Evolutionary conservation across 495 filamentous ascomycete genomes (phyloP), one percentile per base, ranked within the genome.

Genomic region (Hypoxylon subgilvum): DNA sequence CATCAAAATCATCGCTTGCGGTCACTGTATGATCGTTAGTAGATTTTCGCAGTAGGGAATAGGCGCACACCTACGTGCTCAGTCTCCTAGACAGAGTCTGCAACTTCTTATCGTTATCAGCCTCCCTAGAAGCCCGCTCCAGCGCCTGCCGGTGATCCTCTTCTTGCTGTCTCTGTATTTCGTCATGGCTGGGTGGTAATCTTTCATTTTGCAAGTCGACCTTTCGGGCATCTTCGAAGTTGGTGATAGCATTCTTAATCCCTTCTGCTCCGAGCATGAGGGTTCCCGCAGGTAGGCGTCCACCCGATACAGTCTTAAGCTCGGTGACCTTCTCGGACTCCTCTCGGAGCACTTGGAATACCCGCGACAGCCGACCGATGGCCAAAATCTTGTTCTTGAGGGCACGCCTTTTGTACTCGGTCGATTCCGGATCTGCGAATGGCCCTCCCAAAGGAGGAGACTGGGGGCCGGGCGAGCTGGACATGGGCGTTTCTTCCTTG

Each of bases 351-450:
- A 98, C 94, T 71, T 98, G 92, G 88, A 98, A 98, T 52, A 98
- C 95, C 68, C 94, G 90, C 31, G 95, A 97, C 30, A 98, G 79
- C 57, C 94, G 90, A 18, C 94, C 94, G 72, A 98, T 98, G 49
- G 94, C 94, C 53, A 98, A 81, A 68, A 98, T 97, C 79, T 98
- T 98, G 84, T 98, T 97, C 80, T 97, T 97, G 80, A 98, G 96
- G 1, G 92, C 92, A 7, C 92, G 86, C 57, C 92, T 81, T 80
- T 96, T 97, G 80, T 86, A 90, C 66, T 97, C 94, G 61, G 84
- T 89, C 43, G 87, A 89, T 18, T 97, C 90, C 2, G 84, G 83
- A 58, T 97, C 92, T 34, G 75, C 39, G 16, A 61, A 43, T 18
- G 52, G 46, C 69, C 84, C 75, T 34, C 77, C 66, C 30, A 86